phyloP scores from a whole-genome alignment of 495 filamentous ascomycete genomes.

The Zalerion maritima region DNA sequence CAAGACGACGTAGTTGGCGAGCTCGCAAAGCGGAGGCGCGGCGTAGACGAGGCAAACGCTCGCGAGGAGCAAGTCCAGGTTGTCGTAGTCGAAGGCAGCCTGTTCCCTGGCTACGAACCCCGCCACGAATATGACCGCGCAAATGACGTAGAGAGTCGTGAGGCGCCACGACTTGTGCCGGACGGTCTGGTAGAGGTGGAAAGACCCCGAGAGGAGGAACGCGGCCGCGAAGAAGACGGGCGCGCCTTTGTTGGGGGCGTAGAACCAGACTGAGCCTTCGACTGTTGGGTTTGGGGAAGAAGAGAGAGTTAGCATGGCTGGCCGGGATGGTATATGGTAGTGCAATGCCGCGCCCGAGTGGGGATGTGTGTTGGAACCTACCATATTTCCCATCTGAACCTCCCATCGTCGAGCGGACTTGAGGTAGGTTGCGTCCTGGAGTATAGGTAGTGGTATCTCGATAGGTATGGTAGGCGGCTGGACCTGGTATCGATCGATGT shows the following conservation, averaged over 20 bases:
- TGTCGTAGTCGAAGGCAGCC: conserved; percentile 42
- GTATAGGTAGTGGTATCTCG: too few relatives aligned
- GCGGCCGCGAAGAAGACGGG: conserved; percentile 52
- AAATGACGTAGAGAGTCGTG: conserved; percentile 23
- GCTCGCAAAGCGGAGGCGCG: conserved; percentile 56
- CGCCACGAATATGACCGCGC: conserved; percentile 29
- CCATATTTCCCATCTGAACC: too few relatives aligned
- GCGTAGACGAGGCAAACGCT: conserved; percentile 46
- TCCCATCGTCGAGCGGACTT: too few relatives aligned
- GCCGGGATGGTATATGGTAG: too few relatives aligned
- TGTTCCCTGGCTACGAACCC: conserved; percentile 46
- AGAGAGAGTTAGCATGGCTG: too few relatives aligned
- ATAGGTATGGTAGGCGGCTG: too few relatives aligned
- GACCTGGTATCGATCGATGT: too few relatives aligned
- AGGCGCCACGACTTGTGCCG: conserved; percentile 35
- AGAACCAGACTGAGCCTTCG: conserved; percentile 47
- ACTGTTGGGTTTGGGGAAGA: conserved; percentile 22
- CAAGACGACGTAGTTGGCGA: conserved; percentile 61
- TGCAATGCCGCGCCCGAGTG: too few relatives aligned
- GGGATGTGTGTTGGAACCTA: too few relatives aligned
- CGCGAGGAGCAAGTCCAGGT: conserved; percentile 42
- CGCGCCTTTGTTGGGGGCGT: conserved; percentile 60
- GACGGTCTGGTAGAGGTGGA: conserved; percentile 51
- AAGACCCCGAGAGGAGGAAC: conserved; percentile 41
- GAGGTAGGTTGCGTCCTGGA: too few relatives aligned